Evolutionary conservation across 164 flowering plant genomes (phyloP).

Genomic region (Taxillus chinensis): DNA sequence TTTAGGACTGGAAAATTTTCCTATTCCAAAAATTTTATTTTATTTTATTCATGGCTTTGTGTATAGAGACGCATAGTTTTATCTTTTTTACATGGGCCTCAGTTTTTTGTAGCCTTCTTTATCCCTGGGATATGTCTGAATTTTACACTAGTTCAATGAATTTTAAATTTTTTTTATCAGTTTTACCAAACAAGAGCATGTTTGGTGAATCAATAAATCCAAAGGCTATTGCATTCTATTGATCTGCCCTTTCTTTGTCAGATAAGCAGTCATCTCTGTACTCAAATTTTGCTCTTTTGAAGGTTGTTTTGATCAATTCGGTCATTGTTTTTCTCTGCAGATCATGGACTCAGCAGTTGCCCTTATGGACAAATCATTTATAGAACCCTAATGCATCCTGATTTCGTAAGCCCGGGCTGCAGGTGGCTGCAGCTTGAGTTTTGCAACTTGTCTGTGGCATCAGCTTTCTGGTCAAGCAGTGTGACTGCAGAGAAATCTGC

Average conservation of each 20-base stretch:
- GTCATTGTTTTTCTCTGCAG: slow-evolving; percentile 26
- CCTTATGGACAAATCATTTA: slow-evolving; percentile 63
- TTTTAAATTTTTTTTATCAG: not conserved
- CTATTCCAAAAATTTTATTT: too few species aligned
- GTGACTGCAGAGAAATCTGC: too few species aligned
- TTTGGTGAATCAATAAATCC: not conserved
- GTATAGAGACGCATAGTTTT: too few species aligned
- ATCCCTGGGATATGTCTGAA: not conserved
- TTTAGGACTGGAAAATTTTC: too few species aligned
- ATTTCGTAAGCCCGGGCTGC: not conserved
- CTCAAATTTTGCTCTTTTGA: not conserved
- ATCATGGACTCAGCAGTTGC: slow-evolving; percentile 61
- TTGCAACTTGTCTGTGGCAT: not conserved
- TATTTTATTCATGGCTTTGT: too few species aligned
- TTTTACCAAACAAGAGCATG: not conserved
- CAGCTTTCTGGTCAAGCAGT: too few species aligned
- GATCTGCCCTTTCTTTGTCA: not conserved
- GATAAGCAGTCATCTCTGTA: not conserved
- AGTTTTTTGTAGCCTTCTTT: too few species aligned
- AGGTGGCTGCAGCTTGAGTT: not conserved
- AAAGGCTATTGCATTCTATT: too few species aligned
- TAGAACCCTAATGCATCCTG: slow-evolving; percentile 29
- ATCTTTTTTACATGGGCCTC: too few species aligned
- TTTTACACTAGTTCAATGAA: not conserved
- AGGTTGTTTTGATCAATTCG: not conserved